phyloP scores from a whole-genome alignment of 1,139 yeast species.

The Geotrichum fermentans region DNA sequence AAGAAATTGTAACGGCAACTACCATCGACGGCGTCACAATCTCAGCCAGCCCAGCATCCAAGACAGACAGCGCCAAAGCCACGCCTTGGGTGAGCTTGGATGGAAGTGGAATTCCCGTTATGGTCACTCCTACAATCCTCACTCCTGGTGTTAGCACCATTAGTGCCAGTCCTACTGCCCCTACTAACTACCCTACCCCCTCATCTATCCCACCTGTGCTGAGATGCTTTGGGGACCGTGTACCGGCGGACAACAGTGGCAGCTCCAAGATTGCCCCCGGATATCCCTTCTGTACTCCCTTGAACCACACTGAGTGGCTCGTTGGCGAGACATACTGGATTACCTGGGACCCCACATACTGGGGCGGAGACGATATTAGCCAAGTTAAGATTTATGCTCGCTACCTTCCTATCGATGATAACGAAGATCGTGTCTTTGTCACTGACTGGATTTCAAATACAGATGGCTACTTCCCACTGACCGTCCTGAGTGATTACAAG shows the following conservation, averaged over 20 bases:
- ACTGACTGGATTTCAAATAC: slow-evolving; percentile 37
- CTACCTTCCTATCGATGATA: slow-evolving; percentile 36
- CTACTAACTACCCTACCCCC: slow-evolving; percentile 34
- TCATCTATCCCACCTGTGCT: slow-evolving; percentile 41
- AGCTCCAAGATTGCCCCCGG: slow-evolving; percentile 26
- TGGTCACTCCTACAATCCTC: slow-evolving; percentile 38
- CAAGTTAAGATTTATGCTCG: slow-evolving; percentile 35
- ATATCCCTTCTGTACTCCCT: slow-evolving; percentile 41
- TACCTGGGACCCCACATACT: slow-evolving; percentile 44
- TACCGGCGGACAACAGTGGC: slow-evolving; percentile 29
- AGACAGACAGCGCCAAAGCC: slow-evolving; percentile 24
- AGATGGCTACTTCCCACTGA: slow-evolving; percentile 41
- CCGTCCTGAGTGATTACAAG: slow-evolving; percentile 33
- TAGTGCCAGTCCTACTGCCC: slow-evolving; percentile 39
- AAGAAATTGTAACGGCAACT: slow-evolving; percentile 39
- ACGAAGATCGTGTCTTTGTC: slow-evolving; percentile 33
- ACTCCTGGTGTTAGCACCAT: slow-evolving; percentile 31
- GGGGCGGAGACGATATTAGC: slow-evolving; percentile 37
- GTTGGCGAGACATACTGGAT: slow-evolving; percentile 45
- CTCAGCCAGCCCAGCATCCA: slow-evolving; percentile 38
- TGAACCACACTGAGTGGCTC: slow-evolving; percentile 42
- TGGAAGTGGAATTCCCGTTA: slow-evolving; percentile 40
- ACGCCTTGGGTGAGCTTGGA: slow-evolving; percentile 42
- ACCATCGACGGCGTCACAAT: slow-evolving; percentile 42
- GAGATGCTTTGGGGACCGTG: slow-evolving; percentile 41